These are phyloP conservation scores for Graphilbum fragrans DNA, from an alignment of 2,329 filamentous ascomycete genomes.

Conservation along the genomic window DNA sequence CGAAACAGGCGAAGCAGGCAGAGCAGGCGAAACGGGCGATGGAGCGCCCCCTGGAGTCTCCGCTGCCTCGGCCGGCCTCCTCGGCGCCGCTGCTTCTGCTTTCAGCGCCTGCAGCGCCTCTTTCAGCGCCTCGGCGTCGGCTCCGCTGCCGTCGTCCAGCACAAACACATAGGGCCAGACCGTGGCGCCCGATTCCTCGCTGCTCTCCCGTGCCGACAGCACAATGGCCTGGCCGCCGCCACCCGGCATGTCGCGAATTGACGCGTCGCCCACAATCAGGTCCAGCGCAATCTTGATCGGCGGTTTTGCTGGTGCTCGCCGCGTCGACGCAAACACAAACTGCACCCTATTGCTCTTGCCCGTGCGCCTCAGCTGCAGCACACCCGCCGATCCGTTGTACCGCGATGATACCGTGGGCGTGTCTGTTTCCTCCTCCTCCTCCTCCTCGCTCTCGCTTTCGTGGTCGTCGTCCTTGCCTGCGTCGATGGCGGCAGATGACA, in stretches of 20 bases:
- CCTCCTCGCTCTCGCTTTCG: conserved; percentile 2
- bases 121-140: conserved; percentile 7
- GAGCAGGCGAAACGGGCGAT: too few relatives aligned
- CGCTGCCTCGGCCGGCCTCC: not conserved
- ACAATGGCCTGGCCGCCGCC: conserved; percentile 14
- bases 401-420: conserved; percentile 1
- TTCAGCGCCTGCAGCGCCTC: conserved; percentile 3
- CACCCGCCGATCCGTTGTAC: conserved; percentile 11
- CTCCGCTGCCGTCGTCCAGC: conserved; percentile 9
- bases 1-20: too few relatives aligned
- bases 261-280: conserved; percentile 9
- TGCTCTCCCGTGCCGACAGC: conserved; percentile 6
- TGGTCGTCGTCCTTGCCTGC: conserved; percentile 4
- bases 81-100: not conserved
- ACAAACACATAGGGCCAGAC: conserved; percentile 13
- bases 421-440: not conserved
- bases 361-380: conserved; percentile 4
- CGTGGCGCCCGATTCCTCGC: conserved; percentile 1
- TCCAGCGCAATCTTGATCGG: conserved; percentile 13
- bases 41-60: not conserved
- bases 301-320: conserved; percentile 8
- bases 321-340: conserved; percentile 9
- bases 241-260: conserved; percentile 11
- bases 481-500: conserved; percentile 12
- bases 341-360: conserved; percentile 6